Conservation (phyloP, 768 basidiomycete genomes). For the Lentinus tigrinus region DNA sequence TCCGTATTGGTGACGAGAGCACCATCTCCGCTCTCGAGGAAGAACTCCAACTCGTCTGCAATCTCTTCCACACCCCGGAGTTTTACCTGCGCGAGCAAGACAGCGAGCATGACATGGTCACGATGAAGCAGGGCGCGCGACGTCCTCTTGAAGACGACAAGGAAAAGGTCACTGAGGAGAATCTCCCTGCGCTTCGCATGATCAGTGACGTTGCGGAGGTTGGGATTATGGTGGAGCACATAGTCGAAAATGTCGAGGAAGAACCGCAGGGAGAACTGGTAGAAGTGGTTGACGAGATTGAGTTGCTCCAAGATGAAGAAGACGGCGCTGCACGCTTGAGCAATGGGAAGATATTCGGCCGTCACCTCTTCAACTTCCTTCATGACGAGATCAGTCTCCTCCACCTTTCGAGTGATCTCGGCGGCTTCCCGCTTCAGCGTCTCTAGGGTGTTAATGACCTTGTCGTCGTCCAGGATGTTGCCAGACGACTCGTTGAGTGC, state of each 20-base stretch:
- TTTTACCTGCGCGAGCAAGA: conserved; percentile 88
- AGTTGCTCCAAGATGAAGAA: conserved; percentile 98
- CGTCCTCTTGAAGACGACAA: conserved; percentile 83
- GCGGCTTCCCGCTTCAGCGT: conserved; percentile 95
- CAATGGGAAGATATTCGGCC: conserved; percentile 88
- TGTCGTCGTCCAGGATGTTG: conserved; percentile 98
- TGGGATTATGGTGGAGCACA: conserved; percentile 88
- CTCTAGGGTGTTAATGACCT: conserved; percentile 95
- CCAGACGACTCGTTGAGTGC: conserved; percentile 96
- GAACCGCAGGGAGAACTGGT: conserved; percentile 96
- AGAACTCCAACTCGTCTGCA: conserved; percentile 81
- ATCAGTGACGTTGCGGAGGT: conserved; percentile 78
- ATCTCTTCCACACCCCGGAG: conserved; percentile 78
- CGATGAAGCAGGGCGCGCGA: conserved; percentile 87
- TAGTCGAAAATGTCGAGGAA: conserved; percentile 99
- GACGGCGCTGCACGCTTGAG: conserved; percentile 93
- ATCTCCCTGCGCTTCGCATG: conserved; percentile 72
- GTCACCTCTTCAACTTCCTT: conserved; percentile 95
- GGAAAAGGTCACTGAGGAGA: conserved; percentile 84
- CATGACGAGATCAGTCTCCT: conserved; percentile 96
- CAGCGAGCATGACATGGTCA: conserved; percentile 88
- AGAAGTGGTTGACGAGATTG: conserved; percentile 93
- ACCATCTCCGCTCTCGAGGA: conserved; percentile 85
- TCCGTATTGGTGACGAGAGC: conserved; percentile 40
- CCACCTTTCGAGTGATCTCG: conserved; percentile 92